These are phyloP conservation scores for Lactarius sp. DNA, from an alignment of 768 basidiomycete genomes.

Conservation along the genomic window DNA sequence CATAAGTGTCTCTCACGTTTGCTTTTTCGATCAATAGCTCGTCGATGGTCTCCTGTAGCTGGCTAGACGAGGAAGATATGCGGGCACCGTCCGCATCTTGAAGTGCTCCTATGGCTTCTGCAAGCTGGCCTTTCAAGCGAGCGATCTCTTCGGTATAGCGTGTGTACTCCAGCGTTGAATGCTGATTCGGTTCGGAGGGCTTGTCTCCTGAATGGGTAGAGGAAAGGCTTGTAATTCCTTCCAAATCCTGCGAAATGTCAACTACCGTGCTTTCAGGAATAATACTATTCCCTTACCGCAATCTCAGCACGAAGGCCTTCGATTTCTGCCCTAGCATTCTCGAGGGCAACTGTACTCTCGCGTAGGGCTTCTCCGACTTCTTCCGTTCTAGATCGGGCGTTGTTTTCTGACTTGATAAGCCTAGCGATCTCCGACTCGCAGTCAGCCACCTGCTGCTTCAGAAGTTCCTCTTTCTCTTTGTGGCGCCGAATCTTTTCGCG, in stretches of 20 bases:
- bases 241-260: conserved; percentile 51
- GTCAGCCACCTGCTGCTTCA: conserved; percentile 66
- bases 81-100: conserved; percentile 24
- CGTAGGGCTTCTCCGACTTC: conserved; percentile 88
- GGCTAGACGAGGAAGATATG: background rate
- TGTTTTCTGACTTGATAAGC: conserved; percentile 54
- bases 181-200: conserved; percentile 44
- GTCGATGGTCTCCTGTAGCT: conserved; percentile 18
- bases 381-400: conserved; percentile 59
- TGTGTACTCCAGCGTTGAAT: conserved; percentile 46
- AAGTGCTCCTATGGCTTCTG: conserved; percentile 34
- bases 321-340: conserved; percentile 87
- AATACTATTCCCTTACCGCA: conserved; percentile 46
- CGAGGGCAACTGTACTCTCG: conserved; percentile 82
- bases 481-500: conserved; percentile 61
- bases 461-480: conserved; percentile 66
- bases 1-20: conserved; percentile 9
- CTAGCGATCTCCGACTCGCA: conserved; percentile 63
- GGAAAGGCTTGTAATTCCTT: conserved; percentile 39
- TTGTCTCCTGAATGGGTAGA: conserved; percentile 35
- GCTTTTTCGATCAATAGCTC: conserved; percentile 15
- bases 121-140: conserved; percentile 46
- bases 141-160: conserved; percentile 53
- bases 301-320: conserved; percentile 72
- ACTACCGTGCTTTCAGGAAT: background rate